Evolutionary conservation across 306 rosid species (phyloP).

Genomic region (Lathyrus sativus): DNA sequence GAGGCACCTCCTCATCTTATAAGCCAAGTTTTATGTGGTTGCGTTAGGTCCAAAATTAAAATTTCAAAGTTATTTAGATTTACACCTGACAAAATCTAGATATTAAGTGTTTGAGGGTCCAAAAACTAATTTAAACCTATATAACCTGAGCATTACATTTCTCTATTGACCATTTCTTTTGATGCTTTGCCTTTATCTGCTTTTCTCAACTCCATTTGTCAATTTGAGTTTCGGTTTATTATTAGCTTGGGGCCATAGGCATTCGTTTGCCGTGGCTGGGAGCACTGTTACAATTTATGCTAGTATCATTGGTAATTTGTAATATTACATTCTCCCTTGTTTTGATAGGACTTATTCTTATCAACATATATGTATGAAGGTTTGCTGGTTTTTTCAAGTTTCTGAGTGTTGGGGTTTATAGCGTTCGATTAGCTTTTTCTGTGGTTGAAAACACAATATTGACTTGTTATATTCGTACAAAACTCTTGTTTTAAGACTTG

Average conservation of each 20-base stretch:
- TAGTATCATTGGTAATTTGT: neutral
- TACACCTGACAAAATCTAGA: neutral
- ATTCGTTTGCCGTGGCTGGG: neutral
- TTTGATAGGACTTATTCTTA: neutral
- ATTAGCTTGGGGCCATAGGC: neutral
- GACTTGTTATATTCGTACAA: conserved; percentile 5
- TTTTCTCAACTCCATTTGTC: conserved; percentile 7
- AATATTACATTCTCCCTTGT: neutral
- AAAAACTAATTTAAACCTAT: neutral
- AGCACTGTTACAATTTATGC: neutral
- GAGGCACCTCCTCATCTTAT: neutral
- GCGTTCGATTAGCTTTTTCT: neutral
- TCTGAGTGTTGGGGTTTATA: neutral
- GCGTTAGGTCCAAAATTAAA: too few species aligned
- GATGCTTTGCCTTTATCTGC: too few species aligned
- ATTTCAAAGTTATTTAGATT: neutral
- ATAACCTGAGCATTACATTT: too few species aligned
- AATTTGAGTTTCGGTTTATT: neutral
- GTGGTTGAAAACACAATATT: neutral
- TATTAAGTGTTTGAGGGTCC: conserved; percentile 8
- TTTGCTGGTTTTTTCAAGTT: neutral
- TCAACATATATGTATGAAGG: too few species aligned
- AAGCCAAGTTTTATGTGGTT: neutral
- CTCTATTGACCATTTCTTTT: too few species aligned
- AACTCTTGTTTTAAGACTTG: conserved; percentile 18